Base-by-base conservation (phyloP, 2,329 filamentous ascomycete genomes). In the Stromatinia cepivora region DNA sequence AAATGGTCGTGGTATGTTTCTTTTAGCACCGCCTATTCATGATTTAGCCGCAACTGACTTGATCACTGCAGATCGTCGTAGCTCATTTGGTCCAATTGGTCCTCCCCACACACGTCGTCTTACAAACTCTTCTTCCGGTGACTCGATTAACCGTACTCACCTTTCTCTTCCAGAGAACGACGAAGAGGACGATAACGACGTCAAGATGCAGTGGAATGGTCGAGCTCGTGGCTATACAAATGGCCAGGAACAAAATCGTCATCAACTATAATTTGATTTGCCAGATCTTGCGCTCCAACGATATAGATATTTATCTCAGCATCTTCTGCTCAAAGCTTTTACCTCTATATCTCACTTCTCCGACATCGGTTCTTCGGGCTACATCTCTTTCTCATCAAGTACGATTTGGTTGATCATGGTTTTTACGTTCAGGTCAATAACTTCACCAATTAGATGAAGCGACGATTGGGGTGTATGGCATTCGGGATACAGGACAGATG, bases 41-140 rank as follows among this genome's bases (percentile, higher is more conserved):
- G n/a, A 25, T 61, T 3, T 17, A 53, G 11, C 20, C 36, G 39
- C 42, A 67, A 62, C 48, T 61, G 42, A 36, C 22, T 13, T 28
- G 10, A 48, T 10, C 17, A 46, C 7, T 42, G 2, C 25, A 70
- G 68, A 67, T 48, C 67, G 54, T 15, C 53, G 45, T 28, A 50
- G 10, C 34, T 62, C 68, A 15, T 67, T 70, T 28, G 68, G 68
- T 56, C 68, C 68, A 25, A 70, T 70, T 34, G 68, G 56, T 25
- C 68, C 68, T 39, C 68, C 68, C 22, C 53, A 57, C 20, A 13
- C 45, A 28, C 64, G 68, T 31, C 68, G 53, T 25, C 42, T 69
- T 7, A 69, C 67, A 17, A 59, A 45, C 11, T 53, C 67, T 7
- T 66, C 67, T 2, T 57, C 64, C 13, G 31, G 48, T 22, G 39